Evolutionary conservation across 192 early-diverging fungal species (phyloP).

Genomic region (Coemansia sp.): DNA sequence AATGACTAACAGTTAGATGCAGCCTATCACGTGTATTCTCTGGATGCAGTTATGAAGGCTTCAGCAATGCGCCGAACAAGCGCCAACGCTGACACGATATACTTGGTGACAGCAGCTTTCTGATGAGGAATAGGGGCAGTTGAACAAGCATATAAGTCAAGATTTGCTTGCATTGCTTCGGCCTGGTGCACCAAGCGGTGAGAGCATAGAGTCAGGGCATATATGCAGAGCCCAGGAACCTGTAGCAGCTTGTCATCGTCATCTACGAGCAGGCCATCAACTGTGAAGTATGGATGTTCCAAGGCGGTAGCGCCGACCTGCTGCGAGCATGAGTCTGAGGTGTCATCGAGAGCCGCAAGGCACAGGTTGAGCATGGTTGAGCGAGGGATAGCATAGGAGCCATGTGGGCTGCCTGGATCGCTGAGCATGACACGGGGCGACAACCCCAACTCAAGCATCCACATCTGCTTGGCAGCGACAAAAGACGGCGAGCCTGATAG

Average conservation of each 20-base stretch:
- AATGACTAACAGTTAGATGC: constrained; percentile 3
- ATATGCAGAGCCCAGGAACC: constrained; percentile 11
- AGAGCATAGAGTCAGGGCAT: constrained; percentile 6
- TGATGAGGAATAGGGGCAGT: neutral
- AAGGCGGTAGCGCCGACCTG: constrained; percentile 11
- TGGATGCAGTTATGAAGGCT: too few relatives aligned
- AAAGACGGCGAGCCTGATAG: constrained; percentile 17
- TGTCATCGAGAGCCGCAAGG: constrained; percentile 27
- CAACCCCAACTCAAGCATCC: constrained; percentile 32
- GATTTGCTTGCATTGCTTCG: constrained; percentile 7
- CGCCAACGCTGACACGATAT: neutral
- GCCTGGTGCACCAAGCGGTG: neutral
- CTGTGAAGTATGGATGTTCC: constrained; percentile 16
- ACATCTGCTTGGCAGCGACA: constrained; percentile 24
- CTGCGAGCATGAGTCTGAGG: constrained; percentile 7
- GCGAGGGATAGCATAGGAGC: neutral
- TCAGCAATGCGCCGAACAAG: constrained; percentile 3
- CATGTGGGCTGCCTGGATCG: neutral
- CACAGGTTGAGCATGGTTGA: constrained; percentile 22
- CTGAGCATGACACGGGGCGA: constrained; percentile 18
- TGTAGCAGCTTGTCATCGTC: constrained; percentile 21
- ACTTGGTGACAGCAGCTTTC: neutral
- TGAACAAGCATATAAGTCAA: neutral
- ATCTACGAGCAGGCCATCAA: constrained; percentile 18
- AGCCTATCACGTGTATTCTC: neutral